Base-by-base conservation (phyloP, 768 basidiomycete genomes). In the Rhodocollybia butyracea region DNA sequence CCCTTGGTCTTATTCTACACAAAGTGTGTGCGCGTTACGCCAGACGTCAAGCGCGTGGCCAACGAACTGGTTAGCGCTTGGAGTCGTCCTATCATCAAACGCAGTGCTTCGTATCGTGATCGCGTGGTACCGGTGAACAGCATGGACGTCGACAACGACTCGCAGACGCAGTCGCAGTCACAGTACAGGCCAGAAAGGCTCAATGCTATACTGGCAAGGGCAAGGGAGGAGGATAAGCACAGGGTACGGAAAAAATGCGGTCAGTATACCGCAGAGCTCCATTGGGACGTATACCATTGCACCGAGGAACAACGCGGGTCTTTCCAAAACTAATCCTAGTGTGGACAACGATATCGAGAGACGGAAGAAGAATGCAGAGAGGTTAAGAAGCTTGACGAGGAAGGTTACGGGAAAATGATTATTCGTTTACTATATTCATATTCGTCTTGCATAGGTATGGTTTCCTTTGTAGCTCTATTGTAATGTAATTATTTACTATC, bases 1-100 rank as follows among this genome's bases (percentile, higher is more conserved):
- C 87, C 88, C 56, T 81, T 98, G 61, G 77, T 98, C 36, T 74
- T 96, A 27, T 98, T 98, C 73, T 99, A 99, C 77, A 96, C 94
- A 22, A 94, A 94, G 66, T 91, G 89, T 78, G 92, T 89, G 68
- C 88, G 93, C 42, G 93, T 94, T 45, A 87, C 88, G 3, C 80
- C 89, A 0, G 85, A 88, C 51, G 87, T 99, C 54, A 71, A 76
- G n/a, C 85, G 91, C 51, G 82, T 84, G 40, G 95, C 96, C 10
- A 82, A 87, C 58, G 84, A 88, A 46, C 88, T 99, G 56, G 85
- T 98, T 38, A 88, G 84, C 12, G 70, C 75, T 5, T 96, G 94
- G 94, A 91, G 90, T 29, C 81, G 94, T 5, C 94, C 94, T 0
- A 94, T 96, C 70, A 88, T 95, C 73, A 92, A 94, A 63, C 85